Conservation (phyloP, 768 basidiomycete species). For the Pisolithus microcarpus region DNA sequence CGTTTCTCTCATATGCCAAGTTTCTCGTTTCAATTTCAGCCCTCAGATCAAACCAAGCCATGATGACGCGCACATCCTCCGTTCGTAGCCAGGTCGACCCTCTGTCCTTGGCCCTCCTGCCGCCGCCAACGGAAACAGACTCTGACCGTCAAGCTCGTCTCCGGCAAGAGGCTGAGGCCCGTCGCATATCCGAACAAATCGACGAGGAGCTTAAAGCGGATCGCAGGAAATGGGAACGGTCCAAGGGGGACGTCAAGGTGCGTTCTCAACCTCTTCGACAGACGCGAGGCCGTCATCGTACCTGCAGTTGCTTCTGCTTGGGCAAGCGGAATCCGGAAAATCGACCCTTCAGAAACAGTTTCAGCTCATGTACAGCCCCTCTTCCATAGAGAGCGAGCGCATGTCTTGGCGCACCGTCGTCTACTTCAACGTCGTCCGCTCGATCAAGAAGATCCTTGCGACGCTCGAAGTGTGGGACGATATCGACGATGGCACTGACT, state of each 20-base stretch:
- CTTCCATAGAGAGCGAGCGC: conserved; percentile 61
- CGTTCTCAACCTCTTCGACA: conserved; percentile 2
- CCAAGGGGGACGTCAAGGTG: conserved; percentile 73
- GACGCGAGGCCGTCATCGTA: conserved; percentile 15
- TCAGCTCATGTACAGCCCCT: conserved; percentile 74
- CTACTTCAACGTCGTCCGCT: conserved; percentile 69
- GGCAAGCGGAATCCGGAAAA: conserved; percentile 75
- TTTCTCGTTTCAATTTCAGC: conserved; percentile 15
- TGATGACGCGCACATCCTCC: conserved; percentile 61
- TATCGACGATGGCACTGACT: conserved; percentile 44
- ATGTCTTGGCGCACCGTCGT: conserved; percentile 67
- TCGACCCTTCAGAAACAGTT: conserved; percentile 74
- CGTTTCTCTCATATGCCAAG: not conserved
- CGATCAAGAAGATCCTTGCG: conserved; percentile 60
- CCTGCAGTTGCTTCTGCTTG: conserved; percentile 59
- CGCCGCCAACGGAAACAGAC: conserved; percentile 60
- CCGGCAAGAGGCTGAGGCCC: conserved; percentile 63
- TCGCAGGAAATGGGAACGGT: conserved; percentile 54
- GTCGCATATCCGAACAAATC: conserved; percentile 70
- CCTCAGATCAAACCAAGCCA: conserved; percentile 21
- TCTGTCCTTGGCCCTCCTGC: conserved; percentile 57
- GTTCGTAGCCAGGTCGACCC: conserved; percentile 74
- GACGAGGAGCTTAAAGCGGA: conserved; percentile 74
- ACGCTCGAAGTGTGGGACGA: conserved; percentile 61
- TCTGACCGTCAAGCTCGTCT: conserved; percentile 55